Base-by-base conservation (phyloP, 805 yeast species). In the Hanseniaspora pseudoguilliermondii region DNA sequence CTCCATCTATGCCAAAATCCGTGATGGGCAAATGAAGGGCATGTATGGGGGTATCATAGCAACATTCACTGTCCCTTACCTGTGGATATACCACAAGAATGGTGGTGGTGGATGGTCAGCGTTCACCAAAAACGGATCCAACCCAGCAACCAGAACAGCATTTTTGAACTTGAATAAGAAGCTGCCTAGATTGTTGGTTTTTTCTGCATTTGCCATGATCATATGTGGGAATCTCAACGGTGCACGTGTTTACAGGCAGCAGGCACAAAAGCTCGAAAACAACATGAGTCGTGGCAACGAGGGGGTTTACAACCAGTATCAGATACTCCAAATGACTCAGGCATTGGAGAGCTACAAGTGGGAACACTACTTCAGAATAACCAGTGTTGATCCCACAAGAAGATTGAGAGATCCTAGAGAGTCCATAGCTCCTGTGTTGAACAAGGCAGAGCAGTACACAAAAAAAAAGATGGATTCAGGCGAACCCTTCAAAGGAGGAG, bases 401-500 rank as follows among this genome's bases (percentile, higher is more conserved):
- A 70, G 77, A 40, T 66, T 83, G 60, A 76, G 76, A 55, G 83
- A 83, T 62, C 89, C 89, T 6, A 68, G 74, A 61, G 62, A 63
- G 0, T 61, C 67, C 59, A 65, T 72, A 36, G 65, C 69, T 13
- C 69, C 64, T 3, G 60, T 60, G 10, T 59, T 59, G 36, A 55
- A 60, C 43, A 64, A 63, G 51, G 57, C 59, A 2, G 60, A 48
- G 21, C 59, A 58, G 7, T 53, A 55, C 20, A n/a, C 34, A 2
- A 52, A 40, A 10, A 44, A 57, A 13, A 58, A 69, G n/a, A 61
- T 69, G 44, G 64, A 70, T 34, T 70, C 70, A 34, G 70, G 71
- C 51, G 74, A 71, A 55, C 72, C 73, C 0, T 25, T 73, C 53
- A 72, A 72, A 0, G 59, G 73, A 10, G 69, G 72, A 54, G 60